Percentiles rank a stretch among this genome's conserved stretches.
Evolutionary conservation across 1,284 basidiomycete genomes (phyloP).

Genomic region (Boletellus deceptivus): DNA sequence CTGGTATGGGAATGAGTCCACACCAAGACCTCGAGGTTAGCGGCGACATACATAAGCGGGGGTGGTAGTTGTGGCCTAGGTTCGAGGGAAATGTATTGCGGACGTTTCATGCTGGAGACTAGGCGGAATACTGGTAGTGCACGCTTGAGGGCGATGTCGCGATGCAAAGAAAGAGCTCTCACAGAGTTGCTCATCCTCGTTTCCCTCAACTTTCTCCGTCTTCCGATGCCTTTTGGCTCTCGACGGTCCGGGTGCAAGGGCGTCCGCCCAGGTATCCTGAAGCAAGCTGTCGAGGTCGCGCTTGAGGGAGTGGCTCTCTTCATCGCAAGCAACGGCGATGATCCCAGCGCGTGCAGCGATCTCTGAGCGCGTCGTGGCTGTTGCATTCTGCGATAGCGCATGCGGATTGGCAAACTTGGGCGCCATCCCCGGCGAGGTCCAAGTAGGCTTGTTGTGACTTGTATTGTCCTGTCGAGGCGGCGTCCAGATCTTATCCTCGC

Average conservation of each 20-base stretch:
- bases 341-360: slow-evolving; percentile 14
- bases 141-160: background rate
- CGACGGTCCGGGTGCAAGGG: slow-evolving; percentile 2
- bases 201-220: background rate
- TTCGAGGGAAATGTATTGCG: slow-evolving; percentile 38
- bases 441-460: slow-evolving; percentile 23
- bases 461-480: slow-evolving; percentile 14
- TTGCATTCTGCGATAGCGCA: slow-evolving; percentile 15
- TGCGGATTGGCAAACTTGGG: slow-evolving; percentile 33
- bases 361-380: slow-evolving; percentile 29
- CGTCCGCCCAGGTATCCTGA: slow-evolving; percentile 17
- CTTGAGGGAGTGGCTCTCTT: slow-evolving; percentile 9
- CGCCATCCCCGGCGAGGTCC: slow-evolving; percentile 14
- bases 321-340: slow-evolving; percentile 8
- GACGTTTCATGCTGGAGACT: slow-evolving; percentile 37
- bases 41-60: slow-evolving; percentile 31
- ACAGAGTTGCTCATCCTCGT: slow-evolving; percentile 7
- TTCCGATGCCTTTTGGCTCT: slow-evolving; percentile 1
- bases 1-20: slow-evolving; percentile 26
- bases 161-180: background rate
- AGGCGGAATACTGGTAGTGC: slow-evolving; percentile 19
- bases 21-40: background rate
- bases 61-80: slow-evolving; percentile 37
- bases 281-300: slow-evolving; percentile 25
- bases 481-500: background rate